These are phyloP conservation scores for Austroboletus niveus DNA, from an alignment of 1,284 basidiomycete species.

Conservation along the genomic window DNA sequence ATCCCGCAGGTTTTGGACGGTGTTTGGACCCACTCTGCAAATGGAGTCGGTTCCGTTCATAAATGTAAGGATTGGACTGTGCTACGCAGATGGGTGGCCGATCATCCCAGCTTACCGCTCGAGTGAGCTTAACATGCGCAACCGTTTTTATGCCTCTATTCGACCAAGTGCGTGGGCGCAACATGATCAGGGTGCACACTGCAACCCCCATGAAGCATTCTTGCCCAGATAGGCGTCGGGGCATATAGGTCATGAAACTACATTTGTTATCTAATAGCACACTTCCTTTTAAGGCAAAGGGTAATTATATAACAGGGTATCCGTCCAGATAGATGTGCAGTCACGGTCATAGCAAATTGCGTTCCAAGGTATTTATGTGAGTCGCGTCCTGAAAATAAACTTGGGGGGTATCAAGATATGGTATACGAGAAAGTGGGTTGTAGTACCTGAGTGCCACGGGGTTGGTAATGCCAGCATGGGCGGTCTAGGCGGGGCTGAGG, in stretches of 20 bases:
- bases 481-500: slow-evolving; percentile 1
- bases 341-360: no score
- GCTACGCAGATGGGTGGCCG: slow-evolving; percentile 32
- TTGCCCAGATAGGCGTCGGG: neutral
- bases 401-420: no score
- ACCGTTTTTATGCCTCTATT: neutral
- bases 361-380: no score
- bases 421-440: no score
- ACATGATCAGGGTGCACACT: neutral
- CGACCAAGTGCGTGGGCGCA: neutral
- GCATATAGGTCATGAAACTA: no score
- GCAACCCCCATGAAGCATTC: neutral
- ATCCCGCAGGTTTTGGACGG: slow-evolving; percentile 25
- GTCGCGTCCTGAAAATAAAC: no score
- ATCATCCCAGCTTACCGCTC: slow-evolving; percentile 28
- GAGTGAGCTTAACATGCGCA: slow-evolving; percentile 7
- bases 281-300: no score
- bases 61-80: slow-evolving; percentile 39
- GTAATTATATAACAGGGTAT: no score
- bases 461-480: no score
- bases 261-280: no score
- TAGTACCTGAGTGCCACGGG: no score
- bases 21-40: slow-evolving; percentile 26
- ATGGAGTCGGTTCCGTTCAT: slow-evolving; percentile 34
- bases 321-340: no score